Evolutionary conservation across 2,329 filamentous ascomycete genomes (phyloP).

Genomic region (Aspergillus sp.): DNA sequence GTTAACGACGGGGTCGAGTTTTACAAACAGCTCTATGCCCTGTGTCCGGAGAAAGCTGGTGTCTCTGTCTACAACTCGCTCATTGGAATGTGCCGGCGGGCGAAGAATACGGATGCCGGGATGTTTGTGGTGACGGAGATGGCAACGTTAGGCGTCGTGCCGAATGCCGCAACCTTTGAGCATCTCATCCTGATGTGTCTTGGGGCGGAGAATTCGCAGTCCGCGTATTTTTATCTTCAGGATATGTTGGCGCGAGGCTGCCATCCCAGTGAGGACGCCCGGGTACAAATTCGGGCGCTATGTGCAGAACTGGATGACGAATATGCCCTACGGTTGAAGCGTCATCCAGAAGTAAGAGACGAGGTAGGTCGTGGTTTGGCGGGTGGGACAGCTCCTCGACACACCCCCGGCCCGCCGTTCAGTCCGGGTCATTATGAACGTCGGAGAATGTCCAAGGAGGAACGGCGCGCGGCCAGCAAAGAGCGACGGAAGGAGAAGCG

Average conservation of each 20-base stretch:
- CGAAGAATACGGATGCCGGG: conserved; percentile 51
- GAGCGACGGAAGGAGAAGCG: conserved; percentile 21
- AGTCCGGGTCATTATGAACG: neutral
- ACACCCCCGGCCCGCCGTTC: neutral
- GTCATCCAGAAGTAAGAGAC: conserved; percentile 26
- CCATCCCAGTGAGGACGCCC: conserved; percentile 21
- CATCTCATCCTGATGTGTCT: conserved; percentile 59
- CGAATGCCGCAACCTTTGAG: conserved; percentile 61
- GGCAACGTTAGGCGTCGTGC: conserved; percentile 52
- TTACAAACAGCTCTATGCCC: conserved; percentile 59
- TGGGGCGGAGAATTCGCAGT: conserved; percentile 32
- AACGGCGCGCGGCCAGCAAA: conserved; percentile 16
- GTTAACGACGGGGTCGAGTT: conserved; percentile 54
- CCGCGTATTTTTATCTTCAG: conserved; percentile 37
- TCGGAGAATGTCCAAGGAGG: conserved; percentile 7
- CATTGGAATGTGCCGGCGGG: conserved; percentile 48
- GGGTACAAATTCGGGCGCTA: conserved; percentile 25
- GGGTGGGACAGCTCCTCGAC: conserved; percentile 1
- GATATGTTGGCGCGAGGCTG: conserved; percentile 34
- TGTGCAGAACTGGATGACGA: conserved; percentile 29
- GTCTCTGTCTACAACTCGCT: conserved; percentile 59
- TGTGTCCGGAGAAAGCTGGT: conserved; percentile 46
- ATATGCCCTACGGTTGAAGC: conserved; percentile 28
- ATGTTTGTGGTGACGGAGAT: conserved; percentile 64
- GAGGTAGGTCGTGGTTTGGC: neutral